Evolutionary conservation across 139 green algal genomes (phyloP).

Genomic region (Micractinium sp.): DNA sequence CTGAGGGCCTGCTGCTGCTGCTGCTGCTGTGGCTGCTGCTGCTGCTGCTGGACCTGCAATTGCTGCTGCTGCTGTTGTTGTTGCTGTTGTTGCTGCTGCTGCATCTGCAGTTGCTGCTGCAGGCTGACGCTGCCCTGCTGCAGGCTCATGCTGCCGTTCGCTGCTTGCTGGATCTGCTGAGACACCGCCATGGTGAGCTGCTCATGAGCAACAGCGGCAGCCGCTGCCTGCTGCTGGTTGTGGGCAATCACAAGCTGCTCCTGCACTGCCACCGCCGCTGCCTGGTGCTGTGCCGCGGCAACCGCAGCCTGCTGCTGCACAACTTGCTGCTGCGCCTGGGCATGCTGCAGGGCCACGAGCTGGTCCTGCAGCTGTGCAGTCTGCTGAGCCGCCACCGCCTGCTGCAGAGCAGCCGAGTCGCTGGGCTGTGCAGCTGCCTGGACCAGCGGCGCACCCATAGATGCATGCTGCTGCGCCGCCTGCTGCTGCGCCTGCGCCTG

Average conservation of each 20-base stretch:
- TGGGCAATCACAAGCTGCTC: background rate
- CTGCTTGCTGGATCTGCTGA: background rate
- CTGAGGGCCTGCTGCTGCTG: background rate
- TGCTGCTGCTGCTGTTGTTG: background rate
- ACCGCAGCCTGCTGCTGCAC: constrained; percentile 15
- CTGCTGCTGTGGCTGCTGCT: constrained; percentile 1
- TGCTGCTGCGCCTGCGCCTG: constrained; percentile 15
- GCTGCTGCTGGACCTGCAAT: background rate
- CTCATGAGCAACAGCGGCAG: background rate
- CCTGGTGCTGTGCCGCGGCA: constrained; percentile 22
- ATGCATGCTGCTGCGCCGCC: constrained; percentile 6
- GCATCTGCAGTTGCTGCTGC: background rate
- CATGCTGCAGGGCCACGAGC: constrained; percentile 20
- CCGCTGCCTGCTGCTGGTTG: background rate
- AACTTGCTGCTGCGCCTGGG: constrained; percentile 2
- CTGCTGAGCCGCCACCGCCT: background rate
- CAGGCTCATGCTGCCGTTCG: background rate
- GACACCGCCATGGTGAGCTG: background rate
- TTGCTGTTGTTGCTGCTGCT: constrained; percentile 12
- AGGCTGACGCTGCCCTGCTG: background rate
- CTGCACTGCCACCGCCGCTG: constrained; percentile 9
- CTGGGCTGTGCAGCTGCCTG: background rate
- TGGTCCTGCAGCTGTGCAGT: constrained; percentile 19
- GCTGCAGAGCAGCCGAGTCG: background rate
- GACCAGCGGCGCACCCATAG: constrained; percentile 11